These are phyloP conservation scores for Verticillium dahliae DNA, from an alignment of 2,329 filamentous ascomycete genomes.

Conservation along the genomic window DNA sequence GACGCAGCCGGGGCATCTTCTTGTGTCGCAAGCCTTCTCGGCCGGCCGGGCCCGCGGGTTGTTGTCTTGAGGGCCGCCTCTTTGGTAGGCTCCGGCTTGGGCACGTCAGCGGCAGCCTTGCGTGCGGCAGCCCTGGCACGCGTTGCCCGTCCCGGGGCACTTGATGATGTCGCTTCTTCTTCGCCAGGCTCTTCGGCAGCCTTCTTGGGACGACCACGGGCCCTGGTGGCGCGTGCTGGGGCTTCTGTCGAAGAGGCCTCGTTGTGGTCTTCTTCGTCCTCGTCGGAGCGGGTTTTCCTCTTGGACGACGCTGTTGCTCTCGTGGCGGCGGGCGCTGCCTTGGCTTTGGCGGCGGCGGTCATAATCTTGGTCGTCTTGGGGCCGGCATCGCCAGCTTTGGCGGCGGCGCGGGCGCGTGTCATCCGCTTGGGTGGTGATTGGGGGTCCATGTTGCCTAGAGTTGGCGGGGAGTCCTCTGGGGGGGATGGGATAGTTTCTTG, in stretches of 20 bases:
- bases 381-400: slow-evolving; percentile 30
- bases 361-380: slow-evolving; percentile 37
- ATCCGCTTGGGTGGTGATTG: slow-evolving; percentile 53
- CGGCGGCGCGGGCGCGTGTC: slow-evolving; percentile 43
- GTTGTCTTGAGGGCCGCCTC: slow-evolving; percentile 24
- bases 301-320: slow-evolving; percentile 26
- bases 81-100: slow-evolving; percentile 16
- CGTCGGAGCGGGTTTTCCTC: slow-evolving; percentile 49
- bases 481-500: background rate
- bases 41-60: slow-evolving; percentile 38
- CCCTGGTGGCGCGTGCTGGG: slow-evolving; percentile 25
- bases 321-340: slow-evolving; percentile 23
- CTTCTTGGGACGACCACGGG: slow-evolving; percentile 43
- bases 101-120: slow-evolving; percentile 16
- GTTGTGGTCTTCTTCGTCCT: slow-evolving; percentile 39
- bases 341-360: slow-evolving; percentile 43
- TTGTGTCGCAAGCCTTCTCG: slow-evolving; percentile 28
- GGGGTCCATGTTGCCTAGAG: slow-evolving; percentile 35
- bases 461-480: background rate
- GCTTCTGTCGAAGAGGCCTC: slow-evolving; percentile 18
- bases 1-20: slow-evolving; percentile 16
- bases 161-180: slow-evolving; percentile 9
- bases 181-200: slow-evolving; percentile 12
- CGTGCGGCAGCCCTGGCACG: slow-evolving; percentile 19
- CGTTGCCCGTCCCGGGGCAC: slow-evolving; percentile 17